A percentile compares a stretch with the other conserved stretches of the same genome.
These are phyloP conservation scores for Saksenaea oblongispora DNA, from an alignment of 371 early-diverging fungal genomes.

Conservation along the genomic window DNA sequence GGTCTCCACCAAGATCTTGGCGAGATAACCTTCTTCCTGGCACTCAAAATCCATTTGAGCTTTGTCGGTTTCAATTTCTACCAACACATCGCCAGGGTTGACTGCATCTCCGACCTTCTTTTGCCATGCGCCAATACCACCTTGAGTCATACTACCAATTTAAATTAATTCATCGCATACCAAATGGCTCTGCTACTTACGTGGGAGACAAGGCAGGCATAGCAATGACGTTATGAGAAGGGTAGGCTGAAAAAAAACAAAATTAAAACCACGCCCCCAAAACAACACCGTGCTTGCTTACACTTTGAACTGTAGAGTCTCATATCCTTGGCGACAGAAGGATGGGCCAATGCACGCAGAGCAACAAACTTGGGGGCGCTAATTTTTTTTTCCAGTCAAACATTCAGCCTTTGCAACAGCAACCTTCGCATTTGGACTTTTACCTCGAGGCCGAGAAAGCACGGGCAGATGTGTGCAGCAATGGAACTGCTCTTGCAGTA, in stretches of 20 bases:
- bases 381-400: background rate
- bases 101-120: constrained; percentile 95
- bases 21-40: constrained; percentile 97
- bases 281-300: constrained; percentile 30
- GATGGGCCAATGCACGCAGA: constrained; percentile 46
- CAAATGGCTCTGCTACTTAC: constrained; percentile 29
- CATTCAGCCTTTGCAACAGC: too few relatives aligned
- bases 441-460: constrained; percentile 42
- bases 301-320: constrained; percentile 65
- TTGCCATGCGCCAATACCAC: constrained; percentile 95
- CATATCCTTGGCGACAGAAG: constrained; percentile 31
- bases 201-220: constrained; percentile 99
- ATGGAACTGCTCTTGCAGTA: constrained; percentile 36
- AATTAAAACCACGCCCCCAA: constrained; percentile 4
- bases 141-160: constrained; percentile 83
- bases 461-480: constrained; percentile 34
- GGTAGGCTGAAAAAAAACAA: constrained; percentile 59
- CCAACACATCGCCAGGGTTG: constrained; percentile 94
- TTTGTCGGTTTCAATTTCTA: constrained; percentile 99
- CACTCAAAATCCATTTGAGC: constrained; percentile 99
- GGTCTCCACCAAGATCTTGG: constrained; percentile 86
- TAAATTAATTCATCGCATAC: too few relatives aligned
- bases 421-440: too few relatives aligned
- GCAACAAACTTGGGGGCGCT: constrained; percentile 49
- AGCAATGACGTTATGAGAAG: constrained; percentile 85